Percentiles rank a stretch among this genome's conserved stretches.
phyloP scores from a whole-genome alignment of 345 rosid species.

The Eucalyptus marginata region DNA sequence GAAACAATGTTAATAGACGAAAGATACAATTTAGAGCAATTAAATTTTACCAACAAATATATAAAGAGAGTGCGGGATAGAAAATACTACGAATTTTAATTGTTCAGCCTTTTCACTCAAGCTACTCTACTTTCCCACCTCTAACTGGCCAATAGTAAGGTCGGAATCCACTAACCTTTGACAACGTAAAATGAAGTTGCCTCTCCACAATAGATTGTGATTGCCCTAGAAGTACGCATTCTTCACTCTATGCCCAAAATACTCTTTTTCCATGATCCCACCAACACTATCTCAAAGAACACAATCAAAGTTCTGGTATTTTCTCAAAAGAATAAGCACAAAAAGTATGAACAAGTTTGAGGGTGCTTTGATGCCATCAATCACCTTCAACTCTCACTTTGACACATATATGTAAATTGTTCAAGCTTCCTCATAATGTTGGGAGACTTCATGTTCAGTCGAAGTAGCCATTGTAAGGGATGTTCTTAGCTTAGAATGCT shows the following conservation, averaged over 20 bases:
- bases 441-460: background rate
- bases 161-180: background rate
- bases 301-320: background rate
- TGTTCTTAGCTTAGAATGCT: background rate
- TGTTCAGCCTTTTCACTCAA: too few relatives aligned
- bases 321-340: background rate
- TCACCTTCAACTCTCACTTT: background rate
- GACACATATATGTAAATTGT: background rate
- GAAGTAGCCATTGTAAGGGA: background rate
- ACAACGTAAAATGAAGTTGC: background rate
- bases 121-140: too few relatives aligned
- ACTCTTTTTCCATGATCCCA: background rate
- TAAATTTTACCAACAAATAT: too few relatives aligned
- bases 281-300: background rate
- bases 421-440: background rate
- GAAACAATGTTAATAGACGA: background rate
- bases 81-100: too few relatives aligned
- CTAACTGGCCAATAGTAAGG: too few relatives aligned
- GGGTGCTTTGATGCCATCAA: fast-evolving
- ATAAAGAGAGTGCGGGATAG: too few relatives aligned
- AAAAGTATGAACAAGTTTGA: background rate
- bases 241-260: background rate
- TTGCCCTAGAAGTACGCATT: background rate
- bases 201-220: background rate
- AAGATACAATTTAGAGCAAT: background rate